A percentile compares a stretch with the other conserved stretches of the same genome.
Evolutionary conservation across 352 stramenopile species (phyloP).

Genomic region (Pythium aquatile): DNA sequence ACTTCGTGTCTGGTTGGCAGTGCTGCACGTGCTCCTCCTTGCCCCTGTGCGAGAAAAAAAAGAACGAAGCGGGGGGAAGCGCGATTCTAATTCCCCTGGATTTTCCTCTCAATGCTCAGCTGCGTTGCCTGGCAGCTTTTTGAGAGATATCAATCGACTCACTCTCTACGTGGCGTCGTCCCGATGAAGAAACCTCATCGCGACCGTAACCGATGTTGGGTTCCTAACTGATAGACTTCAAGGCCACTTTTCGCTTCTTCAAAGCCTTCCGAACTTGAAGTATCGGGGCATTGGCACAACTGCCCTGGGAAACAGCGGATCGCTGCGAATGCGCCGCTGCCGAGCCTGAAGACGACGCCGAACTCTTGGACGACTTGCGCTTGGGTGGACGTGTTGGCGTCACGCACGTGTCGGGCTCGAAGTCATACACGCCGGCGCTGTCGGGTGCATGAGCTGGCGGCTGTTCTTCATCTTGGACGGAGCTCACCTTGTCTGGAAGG

Average conservation of each 20-base stretch:
- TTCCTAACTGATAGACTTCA: slow-evolving; percentile 25
- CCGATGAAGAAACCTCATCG: slow-evolving; percentile 11
- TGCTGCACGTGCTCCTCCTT: slow-evolving; percentile 3
- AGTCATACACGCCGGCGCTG: slow-evolving; percentile 16
- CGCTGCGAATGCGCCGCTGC: background rate
- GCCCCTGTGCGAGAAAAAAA: slow-evolving; percentile 10
- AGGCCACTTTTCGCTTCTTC: slow-evolving; percentile 30
- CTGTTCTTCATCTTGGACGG: background rate
- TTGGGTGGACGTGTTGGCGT: slow-evolving; percentile 9
- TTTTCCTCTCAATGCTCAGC: slow-evolving; percentile 12
- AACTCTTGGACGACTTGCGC: background rate
- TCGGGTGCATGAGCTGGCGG: background rate
- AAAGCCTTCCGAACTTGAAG: slow-evolving; percentile 28
- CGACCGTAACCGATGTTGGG: slow-evolving; percentile 1
- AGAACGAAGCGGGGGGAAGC: slow-evolving; percentile 14
- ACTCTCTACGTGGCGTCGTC: slow-evolving; percentile 18
- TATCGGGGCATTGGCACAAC: slow-evolving; percentile 26
- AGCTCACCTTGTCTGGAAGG: background rate
- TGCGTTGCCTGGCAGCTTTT: slow-evolving; percentile 8
- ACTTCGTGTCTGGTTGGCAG: background rate
- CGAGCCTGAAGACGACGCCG: background rate
- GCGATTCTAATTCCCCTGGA: slow-evolving; percentile 1
- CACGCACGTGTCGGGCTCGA: slow-evolving; percentile 5
- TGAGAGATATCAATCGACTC: slow-evolving; percentile 5
- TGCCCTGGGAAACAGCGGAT: background rate